phyloP scores from a whole-genome alignment of 768 basidiomycete genomes.

The Boletus rufocinnamomeus region DNA sequence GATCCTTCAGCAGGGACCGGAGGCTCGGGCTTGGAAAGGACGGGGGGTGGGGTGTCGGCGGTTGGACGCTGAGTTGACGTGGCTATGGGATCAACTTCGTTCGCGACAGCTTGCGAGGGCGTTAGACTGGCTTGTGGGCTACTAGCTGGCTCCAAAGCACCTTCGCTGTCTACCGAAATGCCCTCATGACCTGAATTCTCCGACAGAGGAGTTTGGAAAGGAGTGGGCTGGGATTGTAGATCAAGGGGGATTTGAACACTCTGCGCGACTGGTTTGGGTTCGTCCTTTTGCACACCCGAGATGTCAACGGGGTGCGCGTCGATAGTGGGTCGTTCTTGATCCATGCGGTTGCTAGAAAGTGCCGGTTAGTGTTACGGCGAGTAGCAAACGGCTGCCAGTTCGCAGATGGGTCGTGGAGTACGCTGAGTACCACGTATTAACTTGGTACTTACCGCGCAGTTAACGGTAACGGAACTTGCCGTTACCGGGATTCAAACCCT shows the following conservation, averaged over 20 bases:
- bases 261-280: constrained; percentile 12
- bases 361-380: not conserved
- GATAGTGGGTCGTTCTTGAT: constrained; percentile 13
- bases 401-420: not conserved
- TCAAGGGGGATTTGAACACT: constrained; percentile 2
- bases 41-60: constrained; percentile 12
- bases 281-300: constrained; percentile 8
- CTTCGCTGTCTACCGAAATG: not conserved
- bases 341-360: constrained; percentile 16
- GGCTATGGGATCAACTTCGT: constrained; percentile 4
- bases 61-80: constrained; percentile 1
- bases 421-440: not conserved
- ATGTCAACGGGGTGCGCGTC: constrained; percentile 7
- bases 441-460: constrained; percentile 2
- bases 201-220: constrained; percentile 2
- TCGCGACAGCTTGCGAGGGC: constrained; percentile 5
- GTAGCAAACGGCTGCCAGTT: not conserved
- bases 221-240: constrained; percentile 9
- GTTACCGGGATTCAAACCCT: not conserved
- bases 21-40: constrained; percentile 6
- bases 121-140: not conserved
- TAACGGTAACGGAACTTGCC: constrained; percentile 31
- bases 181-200: constrained; percentile 1
- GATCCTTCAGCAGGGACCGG: constrained; percentile 7
- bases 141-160: not conserved